Evolutionary conservation across 2,329 filamentous ascomycete genomes (phyloP), one percentile per base, ranked within the genome.

Genomic region (Ophiocordyceps polyrhachis-furcata): DNA sequence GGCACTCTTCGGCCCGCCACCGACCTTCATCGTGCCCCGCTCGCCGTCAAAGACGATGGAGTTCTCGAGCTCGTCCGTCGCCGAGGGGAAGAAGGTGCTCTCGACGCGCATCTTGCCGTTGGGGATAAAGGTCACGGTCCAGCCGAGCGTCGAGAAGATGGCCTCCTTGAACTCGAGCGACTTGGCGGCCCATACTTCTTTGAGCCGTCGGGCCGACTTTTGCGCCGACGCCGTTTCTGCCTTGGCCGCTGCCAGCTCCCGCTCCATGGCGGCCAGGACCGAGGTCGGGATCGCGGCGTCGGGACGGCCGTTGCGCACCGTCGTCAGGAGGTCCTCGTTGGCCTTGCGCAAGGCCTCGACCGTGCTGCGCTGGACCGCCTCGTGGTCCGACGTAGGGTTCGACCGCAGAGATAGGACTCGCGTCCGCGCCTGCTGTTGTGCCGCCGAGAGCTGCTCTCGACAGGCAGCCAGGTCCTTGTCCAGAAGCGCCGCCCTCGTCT

Each of bases 21-120:
- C 84, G 46, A 98, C 83, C 70, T 98, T 98, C 91, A 98, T 98
- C 1, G 88, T 95, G 8, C 89, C 91, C 47, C 83, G 79, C 64
- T 95, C 87, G 44, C 87, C 87, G 61, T 94, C 87, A 59, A 95
- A 95, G 0, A 94, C 77, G 48, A 82, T 80, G 46, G 73, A 77
- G 52, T 81, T 80, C 59, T 81, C 78, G 58, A 85, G 76, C 56
- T 83, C 79, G 45, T 83, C 76, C 58, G 59, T 76, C 64, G 49
- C 62, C 2, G 75, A 79, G 0, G 87, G 81, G 57, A 83, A 83
- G 57, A 89, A 93, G 51, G 89, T 82, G 48, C 74, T 82, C 45
- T 89, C 93, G 20, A 95, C 85, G 29, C 86, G 81, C 63, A 95
- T 93, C 55, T 93, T 89, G 40, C 91, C 91, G 59, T 94, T 94